These are phyloP conservation scores for Leptosphaerulina australis DNA, from an alignment of 2,329 filamentous ascomycete species.

Conservation along the genomic window DNA sequence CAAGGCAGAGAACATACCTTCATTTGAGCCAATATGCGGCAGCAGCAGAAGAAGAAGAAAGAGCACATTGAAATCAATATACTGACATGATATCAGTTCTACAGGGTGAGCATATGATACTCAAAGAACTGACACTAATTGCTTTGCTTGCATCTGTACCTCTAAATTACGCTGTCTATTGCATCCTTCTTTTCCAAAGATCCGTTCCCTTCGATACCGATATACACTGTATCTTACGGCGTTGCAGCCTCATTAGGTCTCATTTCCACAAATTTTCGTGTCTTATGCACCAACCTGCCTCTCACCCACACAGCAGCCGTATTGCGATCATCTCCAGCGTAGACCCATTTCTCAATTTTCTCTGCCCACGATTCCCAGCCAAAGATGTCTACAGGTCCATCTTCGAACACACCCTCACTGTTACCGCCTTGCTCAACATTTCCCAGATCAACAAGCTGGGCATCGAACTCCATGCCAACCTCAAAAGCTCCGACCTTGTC, in stretches of 20 bases:
- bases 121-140: too few species aligned
- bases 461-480: slow-evolving; percentile 88
- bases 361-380: slow-evolving; percentile 91
- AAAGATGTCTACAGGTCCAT: slow-evolving; percentile 82
- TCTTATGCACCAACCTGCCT: slow-evolving; percentile 75
- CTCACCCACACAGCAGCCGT: slow-evolving; percentile 87
- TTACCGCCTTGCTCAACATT: slow-evolving; percentile 40
- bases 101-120: too few species aligned
- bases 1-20: too few species aligned
- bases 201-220: too few species aligned
- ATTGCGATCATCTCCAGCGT: slow-evolving; percentile 90
- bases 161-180: too few species aligned
- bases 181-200: not conserved
- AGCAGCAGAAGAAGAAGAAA: too few species aligned
- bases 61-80: too few species aligned
- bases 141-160: too few species aligned
- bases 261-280: slow-evolving; percentile 16
- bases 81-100: too few species aligned
- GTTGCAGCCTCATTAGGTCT: slow-evolving; percentile 2
- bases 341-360: slow-evolving; percentile 90
- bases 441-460: slow-evolving; percentile 75
- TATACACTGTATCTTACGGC: too few species aligned
- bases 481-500: slow-evolving; percentile 79
- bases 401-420: slow-evolving; percentile 51
- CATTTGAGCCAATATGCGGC: too few species aligned